Evolutionary conservation across 1,139 yeast species (phyloP), one percentile per base, ranked within the genome.

Genomic region (Scheffersomyces parashehatae): DNA sequence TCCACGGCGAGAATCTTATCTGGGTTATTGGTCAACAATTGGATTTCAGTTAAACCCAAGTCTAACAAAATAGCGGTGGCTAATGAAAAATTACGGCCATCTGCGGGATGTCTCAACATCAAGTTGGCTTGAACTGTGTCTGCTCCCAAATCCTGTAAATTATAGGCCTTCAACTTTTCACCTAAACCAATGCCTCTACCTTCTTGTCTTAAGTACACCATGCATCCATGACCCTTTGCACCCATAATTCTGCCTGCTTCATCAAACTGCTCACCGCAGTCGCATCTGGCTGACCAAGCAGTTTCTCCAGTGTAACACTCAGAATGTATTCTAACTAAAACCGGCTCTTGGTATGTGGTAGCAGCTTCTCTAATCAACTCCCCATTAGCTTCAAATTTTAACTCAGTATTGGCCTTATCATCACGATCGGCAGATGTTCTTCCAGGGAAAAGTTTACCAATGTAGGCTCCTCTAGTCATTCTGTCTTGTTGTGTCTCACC

Each of bases 281-380:
- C 99, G 65, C 99, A 95, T 43, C 99, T 79, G 2, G 99, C 98
- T 46, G 95, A 83, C 97, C 99, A 95, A 10, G 98, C 98, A 1
- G 97, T 93, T 63, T 95, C 99, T 6, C 99, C 99, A 0, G 99
- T 95, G 68, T 93, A 95, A 65, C 99, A 95, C 62, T 95, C 99
- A 5, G 96, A 88, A 62, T 95, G 99, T 52, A 95, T 90, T 49
- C 99, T 78, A 11, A 72, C 76, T 43, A 73, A 52, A 8, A 52
- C 85, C 82, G 63, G 89, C 58, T 50, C 88, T 72, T 37, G 68
- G 53, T 53, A 65, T 8, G 75, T 64, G 6, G 76, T 67, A 5
- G 43, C 50, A 11, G 61, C 51, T 16, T 75, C 75, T 29, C 73
- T 56, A 29, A 82, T 61, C 41, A 84, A 63, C 12, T 79, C 69